Evolutionary conservation across 2,329 filamentous ascomycete genomes (phyloP).

Genomic region (Alternaria rosae): DNA sequence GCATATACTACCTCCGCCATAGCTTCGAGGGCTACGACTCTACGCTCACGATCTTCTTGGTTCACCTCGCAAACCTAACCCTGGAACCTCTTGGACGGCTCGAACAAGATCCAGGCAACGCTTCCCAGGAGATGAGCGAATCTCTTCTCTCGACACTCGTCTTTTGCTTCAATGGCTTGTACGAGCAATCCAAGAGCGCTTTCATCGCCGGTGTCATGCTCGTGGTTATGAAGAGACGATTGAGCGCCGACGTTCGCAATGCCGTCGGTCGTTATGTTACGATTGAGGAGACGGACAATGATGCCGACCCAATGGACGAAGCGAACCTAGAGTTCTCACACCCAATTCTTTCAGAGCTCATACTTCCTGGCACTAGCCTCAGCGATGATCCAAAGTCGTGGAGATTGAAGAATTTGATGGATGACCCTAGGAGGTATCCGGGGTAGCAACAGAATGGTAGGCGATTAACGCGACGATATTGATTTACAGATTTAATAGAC

Average conservation of each 20-base stretch:
- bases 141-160: constrained; percentile 21
- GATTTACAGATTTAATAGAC: neutral
- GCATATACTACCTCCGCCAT: constrained; percentile 16
- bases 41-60: constrained; percentile 11
- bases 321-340: neutral
- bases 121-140: constrained; percentile 1
- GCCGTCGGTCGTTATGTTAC: neutral
- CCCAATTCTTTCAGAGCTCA: constrained; percentile 1
- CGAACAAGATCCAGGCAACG: constrained; percentile 1
- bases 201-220: constrained; percentile 8
- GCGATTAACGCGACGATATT: neutral
- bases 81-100: constrained; percentile 5
- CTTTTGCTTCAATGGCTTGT: constrained; percentile 14
- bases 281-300: neutral
- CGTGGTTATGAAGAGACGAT: constrained; percentile 3
- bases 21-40: constrained; percentile 14
- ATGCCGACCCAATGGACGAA: neutral
- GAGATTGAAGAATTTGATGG: constrained; percentile 3
- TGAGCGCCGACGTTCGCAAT: constrained; percentile 4
- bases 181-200: constrained; percentile 12
- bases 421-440: neutral
- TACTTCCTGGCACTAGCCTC: constrained; percentile 5
- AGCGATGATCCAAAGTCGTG: constrained; percentile 1
- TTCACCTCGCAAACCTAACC: constrained; percentile 13
- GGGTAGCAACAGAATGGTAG: neutral